A percentile compares a stretch with the other conserved stretches of the same genome.
These are phyloP conservation scores for Pulveroboletus sp. DNA, from an alignment of 768 basidiomycete species.

Conservation along the genomic window DNA sequence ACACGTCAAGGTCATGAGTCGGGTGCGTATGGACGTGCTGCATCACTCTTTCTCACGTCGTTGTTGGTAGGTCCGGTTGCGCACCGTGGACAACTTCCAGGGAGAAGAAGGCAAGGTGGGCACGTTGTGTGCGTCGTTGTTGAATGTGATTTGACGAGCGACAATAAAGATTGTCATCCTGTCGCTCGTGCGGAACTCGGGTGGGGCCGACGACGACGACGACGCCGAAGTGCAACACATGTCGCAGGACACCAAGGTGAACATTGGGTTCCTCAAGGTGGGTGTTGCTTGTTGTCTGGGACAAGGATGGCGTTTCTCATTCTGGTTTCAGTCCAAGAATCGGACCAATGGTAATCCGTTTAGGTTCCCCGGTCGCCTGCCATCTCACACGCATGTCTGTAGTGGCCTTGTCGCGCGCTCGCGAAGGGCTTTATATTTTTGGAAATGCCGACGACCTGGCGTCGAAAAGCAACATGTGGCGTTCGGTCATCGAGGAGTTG, in stretches of 20 bases:
- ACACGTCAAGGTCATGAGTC: conserved; percentile 48
- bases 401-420: conserved; percentile 74
- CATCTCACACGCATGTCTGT: conserved; percentile 4
- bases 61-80: conserved; percentile 53
- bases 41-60: neutral
- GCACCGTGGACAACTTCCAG: conserved; percentile 79
- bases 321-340: conserved; percentile 45
- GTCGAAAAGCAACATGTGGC: conserved; percentile 56
- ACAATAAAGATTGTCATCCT: conserved; percentile 61
- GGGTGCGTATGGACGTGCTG: conserved; percentile 36
- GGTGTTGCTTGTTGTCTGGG: neutral
- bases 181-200: conserved; percentile 71
- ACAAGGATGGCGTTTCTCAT: neutral
- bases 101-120: conserved; percentile 64
- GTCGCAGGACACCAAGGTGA: conserved; percentile 24
- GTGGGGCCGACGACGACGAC: conserved; percentile 41
- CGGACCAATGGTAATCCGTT: conserved; percentile 48
- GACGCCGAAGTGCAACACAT: conserved; percentile 12
- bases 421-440: conserved; percentile 70
- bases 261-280: conserved; percentile 76
- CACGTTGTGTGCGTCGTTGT: neutral
- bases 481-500: conserved; percentile 53
- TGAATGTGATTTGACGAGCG: neutral
- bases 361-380: neutral
- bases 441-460: conserved; percentile 62